Evolutionary conservation across 345 rosid species (phyloP), one percentile per base, ranked within the genome.

Genomic region (Populus nigra): DNA sequence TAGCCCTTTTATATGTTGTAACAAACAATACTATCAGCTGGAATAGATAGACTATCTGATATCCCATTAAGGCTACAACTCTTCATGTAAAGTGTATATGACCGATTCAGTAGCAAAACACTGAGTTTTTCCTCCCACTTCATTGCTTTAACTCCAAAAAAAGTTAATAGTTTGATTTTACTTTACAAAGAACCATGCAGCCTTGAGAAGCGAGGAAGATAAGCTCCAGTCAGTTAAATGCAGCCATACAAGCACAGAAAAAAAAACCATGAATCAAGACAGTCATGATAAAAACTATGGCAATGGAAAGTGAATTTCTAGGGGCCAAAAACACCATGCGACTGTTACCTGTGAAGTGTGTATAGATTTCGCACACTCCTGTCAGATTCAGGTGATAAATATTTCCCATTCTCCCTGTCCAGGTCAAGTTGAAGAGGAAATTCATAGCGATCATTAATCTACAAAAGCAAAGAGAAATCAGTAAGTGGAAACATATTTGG

Each of bases 371-470:
- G 94, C 49, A 93, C 94, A 63, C 92, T 92, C 88, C 90, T 90
- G 88, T 95, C 94, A 65, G 98, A 93, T 15, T 92, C 98, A 68
- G 97, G 96, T 20, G 98, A 95, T 73, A 95, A 78, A 81, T 95
- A 95, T 83, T 93, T 95, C 50, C 94, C 92, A 84, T 87, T 69
- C 65, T 87, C 98, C 65, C 91, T 86, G 78, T 95, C 99, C 82
- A 95, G 97, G 83, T 95, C 99, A 86, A 95, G 98, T 91, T 93
- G 91, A 70, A 92, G 87, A 66, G 99, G 99, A 71, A 95, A 95
- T 77, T 95, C 99, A 79, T 95, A 95, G 23, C 97, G 97, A 76
- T 95, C 99, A 81, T 95, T 95, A 81, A 95, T 95, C 99, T 95
- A 83, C 78, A 83, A 61, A 83, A 79, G 73, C 59, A 82, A 76